phyloP scores from a whole-genome alignment of 371 early-diverging fungal genomes.

The Fennellomyces sp. region DNA sequence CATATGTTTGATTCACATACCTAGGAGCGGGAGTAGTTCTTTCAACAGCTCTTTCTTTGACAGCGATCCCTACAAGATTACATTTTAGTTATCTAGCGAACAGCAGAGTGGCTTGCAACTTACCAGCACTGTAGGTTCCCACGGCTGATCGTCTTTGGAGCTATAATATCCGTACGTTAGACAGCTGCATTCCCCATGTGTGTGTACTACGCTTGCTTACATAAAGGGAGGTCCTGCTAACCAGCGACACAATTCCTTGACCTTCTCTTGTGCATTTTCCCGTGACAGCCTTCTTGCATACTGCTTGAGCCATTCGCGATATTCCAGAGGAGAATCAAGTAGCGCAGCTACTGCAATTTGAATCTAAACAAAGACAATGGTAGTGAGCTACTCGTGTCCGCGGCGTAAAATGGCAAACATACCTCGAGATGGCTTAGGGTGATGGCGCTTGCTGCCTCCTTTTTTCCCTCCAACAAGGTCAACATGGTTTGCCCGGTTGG shows the following conservation, averaged over 20 bases:
- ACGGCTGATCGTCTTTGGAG: constrained; percentile 16
- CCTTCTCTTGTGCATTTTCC: constrained; percentile 63
- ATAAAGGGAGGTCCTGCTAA: constrained; percentile 63
- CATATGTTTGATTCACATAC: constrained; percentile 21
- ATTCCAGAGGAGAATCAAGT: constrained; percentile 66
- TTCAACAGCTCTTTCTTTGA: constrained; percentile 53
- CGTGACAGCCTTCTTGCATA: constrained; percentile 75
- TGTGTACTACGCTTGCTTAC: constrained; percentile 34
- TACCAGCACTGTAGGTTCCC: constrained; percentile 36
- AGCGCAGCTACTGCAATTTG: constrained; percentile 65
- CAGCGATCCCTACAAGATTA: constrained; percentile 20
- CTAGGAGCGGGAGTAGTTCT: constrained; percentile 50
- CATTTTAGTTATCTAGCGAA: no score
- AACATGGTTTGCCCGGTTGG: constrained; percentile 27
- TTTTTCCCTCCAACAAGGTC: constrained; percentile 22
- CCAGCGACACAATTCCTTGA: constrained; percentile 75
- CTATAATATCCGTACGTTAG: constrained; percentile 7
- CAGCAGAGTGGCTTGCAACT: no score
- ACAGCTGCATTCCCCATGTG: no score
- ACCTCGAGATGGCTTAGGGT: constrained; percentile 44
- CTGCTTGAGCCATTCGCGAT: constrained; percentile 61
- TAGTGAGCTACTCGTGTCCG: background rate
- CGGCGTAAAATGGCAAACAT: background rate
- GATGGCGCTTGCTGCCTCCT: constrained; percentile 19
- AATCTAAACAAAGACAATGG: constrained; percentile 38